These are phyloP conservation scores for Baorangia bicolor DNA, from an alignment of 768 basidiomycete species.

Conservation along the genomic window DNA sequence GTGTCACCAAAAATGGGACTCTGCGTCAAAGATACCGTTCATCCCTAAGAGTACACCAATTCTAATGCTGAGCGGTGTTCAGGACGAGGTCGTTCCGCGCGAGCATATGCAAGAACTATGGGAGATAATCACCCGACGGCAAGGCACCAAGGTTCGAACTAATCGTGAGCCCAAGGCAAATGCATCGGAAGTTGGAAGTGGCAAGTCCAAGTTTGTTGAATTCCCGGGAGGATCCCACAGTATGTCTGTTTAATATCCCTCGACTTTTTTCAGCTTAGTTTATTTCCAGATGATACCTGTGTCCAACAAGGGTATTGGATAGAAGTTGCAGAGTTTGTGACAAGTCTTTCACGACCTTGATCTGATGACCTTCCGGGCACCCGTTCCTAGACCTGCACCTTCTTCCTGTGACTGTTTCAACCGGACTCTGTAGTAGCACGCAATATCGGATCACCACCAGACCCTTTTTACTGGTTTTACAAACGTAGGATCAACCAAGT, in stretches of 20 bases:
- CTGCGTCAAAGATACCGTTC: conserved; percentile 57
- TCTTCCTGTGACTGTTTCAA: neutral
- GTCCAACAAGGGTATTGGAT: conserved; percentile 55
- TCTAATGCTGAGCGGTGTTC: conserved; percentile 74
- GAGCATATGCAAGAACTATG: conserved; percentile 64
- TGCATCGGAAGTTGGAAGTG: conserved; percentile 47
- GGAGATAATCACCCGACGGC: conserved; percentile 52
- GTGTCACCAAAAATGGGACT: conserved; percentile 89
- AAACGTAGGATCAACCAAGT: neutral
- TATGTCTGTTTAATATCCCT: conserved; percentile 27
- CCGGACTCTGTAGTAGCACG: neutral
- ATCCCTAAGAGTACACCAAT: conserved; percentile 70
- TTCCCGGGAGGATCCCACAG: conserved; percentile 58
- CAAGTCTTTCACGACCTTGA: conserved; percentile 19
- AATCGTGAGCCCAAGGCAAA: conserved; percentile 32
- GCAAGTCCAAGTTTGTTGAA: conserved; percentile 55
- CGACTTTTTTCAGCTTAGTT: neutral
- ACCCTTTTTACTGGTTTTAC: neutral
- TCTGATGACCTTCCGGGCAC: neutral
- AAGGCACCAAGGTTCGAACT: conserved; percentile 33
- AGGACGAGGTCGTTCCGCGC: conserved; percentile 54
- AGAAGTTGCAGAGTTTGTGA: conserved; percentile 50
- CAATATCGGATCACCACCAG: neutral
- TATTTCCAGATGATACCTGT: conserved; percentile 50
- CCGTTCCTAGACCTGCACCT: neutral